A percentile compares a stretch with the other conserved stretches of the same genome.
Evolutionary conservation across 306 rosid genomes (phyloP).

Genomic region (Prinsepia uniflora): DNA sequence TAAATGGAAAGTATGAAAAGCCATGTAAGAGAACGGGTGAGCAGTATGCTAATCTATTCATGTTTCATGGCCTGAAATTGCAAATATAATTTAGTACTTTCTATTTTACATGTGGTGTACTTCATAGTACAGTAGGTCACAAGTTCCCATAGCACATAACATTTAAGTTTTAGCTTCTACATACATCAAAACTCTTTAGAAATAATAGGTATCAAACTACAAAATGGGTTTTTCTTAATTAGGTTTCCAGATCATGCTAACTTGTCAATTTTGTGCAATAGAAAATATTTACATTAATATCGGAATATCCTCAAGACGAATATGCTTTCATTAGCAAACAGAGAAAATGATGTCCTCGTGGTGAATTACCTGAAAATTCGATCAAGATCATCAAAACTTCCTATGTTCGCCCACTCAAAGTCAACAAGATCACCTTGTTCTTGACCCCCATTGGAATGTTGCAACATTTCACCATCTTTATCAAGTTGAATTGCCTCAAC

Average conservation of each 20-base stretch:
- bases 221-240: not conserved
- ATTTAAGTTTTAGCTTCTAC: not conserved
- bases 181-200: not conserved
- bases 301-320: not conserved
- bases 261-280: not conserved
- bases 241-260: slow-evolving; percentile 6
- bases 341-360: slow-evolving; percentile 10
- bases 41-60: slow-evolving; percentile 11
- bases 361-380: slow-evolving; percentile 73
- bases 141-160: not conserved
- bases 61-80: not conserved
- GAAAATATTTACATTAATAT: not conserved
- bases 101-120: not conserved
- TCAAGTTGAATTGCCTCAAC: slow-evolving; percentile 46
- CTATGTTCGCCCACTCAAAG: slow-evolving; percentile 84
- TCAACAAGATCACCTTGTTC: slow-evolving; percentile 81
- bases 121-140: not conserved
- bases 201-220: not conserved
- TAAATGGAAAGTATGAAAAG: not conserved
- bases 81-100: slow-evolving; percentile 3
- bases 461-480: slow-evolving; percentile 49
- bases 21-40: not conserved
- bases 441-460: slow-evolving; percentile 49
- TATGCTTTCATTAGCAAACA: not conserved
- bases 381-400: slow-evolving; percentile 95